Percentiles rank a stretch among this genome's conserved stretches.
Evolutionary conservation across 2,329 filamentous ascomycete genomes (phyloP).

Genomic region (Diaporthe sp.): DNA sequence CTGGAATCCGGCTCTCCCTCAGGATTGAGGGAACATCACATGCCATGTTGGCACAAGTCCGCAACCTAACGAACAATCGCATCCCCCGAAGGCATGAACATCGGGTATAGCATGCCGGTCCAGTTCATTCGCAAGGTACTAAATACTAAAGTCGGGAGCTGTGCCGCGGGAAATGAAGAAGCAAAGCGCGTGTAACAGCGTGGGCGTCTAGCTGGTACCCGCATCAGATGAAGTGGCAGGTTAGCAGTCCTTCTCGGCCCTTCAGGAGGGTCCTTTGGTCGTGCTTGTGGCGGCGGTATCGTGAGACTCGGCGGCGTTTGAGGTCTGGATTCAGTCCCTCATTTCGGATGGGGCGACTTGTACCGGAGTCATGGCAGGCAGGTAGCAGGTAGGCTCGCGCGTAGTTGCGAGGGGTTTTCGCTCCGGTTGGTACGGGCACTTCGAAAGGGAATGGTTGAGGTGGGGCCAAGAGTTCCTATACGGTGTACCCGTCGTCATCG

Average conservation of each 20-base stretch:
- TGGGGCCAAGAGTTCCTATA: not conserved
- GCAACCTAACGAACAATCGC: not conserved
- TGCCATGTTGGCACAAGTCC: not conserved
- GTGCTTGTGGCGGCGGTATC: not conserved
- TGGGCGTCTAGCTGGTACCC: not conserved
- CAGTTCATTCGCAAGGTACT: not conserved
- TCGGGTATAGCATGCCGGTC: not conserved
- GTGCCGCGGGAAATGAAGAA: not conserved
- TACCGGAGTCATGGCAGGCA: not conserved
- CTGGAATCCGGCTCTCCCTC: constrained; percentile 28
- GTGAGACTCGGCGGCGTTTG: constrained; percentile 20
- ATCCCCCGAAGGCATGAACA: not conserved
- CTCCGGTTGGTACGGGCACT: not conserved
- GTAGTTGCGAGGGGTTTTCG: not conserved
- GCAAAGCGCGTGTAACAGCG: not conserved
- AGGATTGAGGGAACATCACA: not conserved
- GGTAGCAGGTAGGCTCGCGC: not conserved
- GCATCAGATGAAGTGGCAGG: not conserved
- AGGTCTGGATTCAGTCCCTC: not conserved
- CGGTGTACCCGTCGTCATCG: not conserved
- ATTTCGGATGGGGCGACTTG: constrained; percentile 14
- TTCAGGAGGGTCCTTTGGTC: not conserved
- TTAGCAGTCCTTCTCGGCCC: not conserved
- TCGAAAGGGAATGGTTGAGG: not conserved
- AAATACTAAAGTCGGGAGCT: no score